phyloP scores from a whole-genome alignment of 106 monocot species.

The Dendrobium chrysotoxum region DNA sequence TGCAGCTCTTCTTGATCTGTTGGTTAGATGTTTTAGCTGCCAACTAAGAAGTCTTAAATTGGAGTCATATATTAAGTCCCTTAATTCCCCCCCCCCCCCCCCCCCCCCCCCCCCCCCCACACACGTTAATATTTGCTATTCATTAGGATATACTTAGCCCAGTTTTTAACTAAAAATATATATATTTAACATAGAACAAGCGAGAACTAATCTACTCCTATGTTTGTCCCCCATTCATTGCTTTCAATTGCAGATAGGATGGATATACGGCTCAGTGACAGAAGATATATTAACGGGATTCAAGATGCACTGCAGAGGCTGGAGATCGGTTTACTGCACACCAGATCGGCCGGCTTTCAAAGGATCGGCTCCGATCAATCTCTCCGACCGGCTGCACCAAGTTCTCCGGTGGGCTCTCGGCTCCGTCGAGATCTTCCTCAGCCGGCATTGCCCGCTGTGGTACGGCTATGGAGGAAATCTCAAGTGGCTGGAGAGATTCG shows the following conservation, averaged over 20 bases:
- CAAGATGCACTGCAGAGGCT: conserved; percentile 98
- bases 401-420: conserved; percentile 94
- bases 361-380: conserved; percentile 90
- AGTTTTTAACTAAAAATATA: too few species aligned
- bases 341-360: conserved; percentile 81
- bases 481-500: conserved; percentile 80
- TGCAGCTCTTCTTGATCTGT: too few species aligned
- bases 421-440: conserved; percentile 93
- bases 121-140: too few species aligned
- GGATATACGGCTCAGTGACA: conserved; percentile 94
- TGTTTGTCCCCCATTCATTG: too few species aligned
- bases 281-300: conserved; percentile 93
- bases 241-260: conserved; percentile 62
- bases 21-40: too few species aligned
- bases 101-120: too few species aligned
- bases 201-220: too few species aligned
- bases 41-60: too few species aligned
- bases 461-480: conserved; percentile 84
- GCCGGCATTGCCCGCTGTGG: conserved; percentile 91
- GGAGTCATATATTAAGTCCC: too few species aligned
- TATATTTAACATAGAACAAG: too few species aligned
- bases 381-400: conserved; percentile 81
- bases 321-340: conserved; percentile 85
- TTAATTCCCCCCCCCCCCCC: too few species aligned
- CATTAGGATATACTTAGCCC: too few species aligned